phyloP scores from a whole-genome alignment of 2,329 filamentous ascomycete genomes.

The Capronia americana region DNA sequence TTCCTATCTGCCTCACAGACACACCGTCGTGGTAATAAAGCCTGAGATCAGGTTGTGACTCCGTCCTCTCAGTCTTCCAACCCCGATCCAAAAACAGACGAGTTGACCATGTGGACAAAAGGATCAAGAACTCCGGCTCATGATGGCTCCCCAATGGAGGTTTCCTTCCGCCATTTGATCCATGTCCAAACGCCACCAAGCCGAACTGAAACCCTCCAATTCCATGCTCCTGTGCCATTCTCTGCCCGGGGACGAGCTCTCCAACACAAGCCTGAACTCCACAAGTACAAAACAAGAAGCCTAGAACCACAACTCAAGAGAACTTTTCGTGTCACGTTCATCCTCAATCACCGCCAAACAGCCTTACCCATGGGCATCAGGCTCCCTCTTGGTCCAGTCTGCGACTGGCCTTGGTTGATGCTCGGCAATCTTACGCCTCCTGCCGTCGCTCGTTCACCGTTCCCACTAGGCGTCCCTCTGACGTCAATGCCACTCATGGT shows the following conservation, averaged over 20 bases:
- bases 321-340: background rate
- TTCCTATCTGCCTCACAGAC: background rate
- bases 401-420: slow-evolving; percentile 13
- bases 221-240: background rate
- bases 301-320: background rate
- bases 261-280: background rate
- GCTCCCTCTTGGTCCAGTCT: slow-evolving; percentile 31
- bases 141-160: background rate
- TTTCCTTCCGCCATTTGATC: background rate
- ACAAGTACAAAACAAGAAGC: background rate
- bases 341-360: slow-evolving; percentile 36
- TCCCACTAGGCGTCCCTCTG: slow-evolving; percentile 22
- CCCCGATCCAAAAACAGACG: background rate
- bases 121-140: background rate
- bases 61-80: background rate
- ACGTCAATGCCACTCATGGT: slow-evolving; percentile 36
- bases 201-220: background rate
- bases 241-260: background rate
- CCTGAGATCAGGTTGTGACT: background rate
- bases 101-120: background rate
- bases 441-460: slow-evolving; percentile 18
- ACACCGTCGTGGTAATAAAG: background rate
- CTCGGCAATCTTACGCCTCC: slow-evolving; percentile 27
- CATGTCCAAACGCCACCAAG: background rate
- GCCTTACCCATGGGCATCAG: slow-evolving; percentile 38